These are phyloP conservation scores for Pleurotus eryngii DNA, from an alignment of 768 basidiomycete species.

Conservation along the genomic window DNA sequence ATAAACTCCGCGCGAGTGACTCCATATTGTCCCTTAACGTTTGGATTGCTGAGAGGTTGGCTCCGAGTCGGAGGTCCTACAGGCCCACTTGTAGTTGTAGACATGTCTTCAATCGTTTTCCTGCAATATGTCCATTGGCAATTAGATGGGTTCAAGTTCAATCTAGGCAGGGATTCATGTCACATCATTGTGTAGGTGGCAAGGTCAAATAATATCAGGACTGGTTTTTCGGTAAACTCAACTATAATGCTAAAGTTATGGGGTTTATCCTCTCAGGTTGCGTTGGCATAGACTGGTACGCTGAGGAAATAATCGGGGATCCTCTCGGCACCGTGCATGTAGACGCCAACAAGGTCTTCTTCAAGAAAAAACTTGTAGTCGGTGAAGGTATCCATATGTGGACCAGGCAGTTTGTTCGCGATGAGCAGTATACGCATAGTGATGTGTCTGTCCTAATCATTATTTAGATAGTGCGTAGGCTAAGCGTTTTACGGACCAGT, in stretches of 20 bases:
- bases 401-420: conserved; percentile 10
- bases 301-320: conserved; percentile 9
- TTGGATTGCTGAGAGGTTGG: too few species aligned
- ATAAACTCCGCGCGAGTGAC: too few species aligned
- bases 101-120: too few species aligned
- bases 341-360: conserved; percentile 1
- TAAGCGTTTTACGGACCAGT: too few species aligned
- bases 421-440: conserved; percentile 17
- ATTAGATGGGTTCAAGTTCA: too few species aligned
- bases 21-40: too few species aligned
- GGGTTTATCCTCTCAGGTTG: background rate
- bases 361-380: conserved; percentile 13
- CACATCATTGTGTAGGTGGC: background rate
- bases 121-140: too few species aligned
- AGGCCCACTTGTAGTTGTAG: too few species aligned
- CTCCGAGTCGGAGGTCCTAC: too few species aligned
- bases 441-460: conserved; percentile 9
- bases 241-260: conserved; percentile 1
- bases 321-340: conserved; percentile 4
- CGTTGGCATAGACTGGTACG: conserved; percentile 6
- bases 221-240: background rate
- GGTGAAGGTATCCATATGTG: conserved; percentile 2
- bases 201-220: background rate
- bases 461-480: too few species aligned
- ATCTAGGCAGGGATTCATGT: background rate